phyloP scores from a whole-genome alignment of 306 rosid species.

The Citrullus mucosospermus region DNA sequence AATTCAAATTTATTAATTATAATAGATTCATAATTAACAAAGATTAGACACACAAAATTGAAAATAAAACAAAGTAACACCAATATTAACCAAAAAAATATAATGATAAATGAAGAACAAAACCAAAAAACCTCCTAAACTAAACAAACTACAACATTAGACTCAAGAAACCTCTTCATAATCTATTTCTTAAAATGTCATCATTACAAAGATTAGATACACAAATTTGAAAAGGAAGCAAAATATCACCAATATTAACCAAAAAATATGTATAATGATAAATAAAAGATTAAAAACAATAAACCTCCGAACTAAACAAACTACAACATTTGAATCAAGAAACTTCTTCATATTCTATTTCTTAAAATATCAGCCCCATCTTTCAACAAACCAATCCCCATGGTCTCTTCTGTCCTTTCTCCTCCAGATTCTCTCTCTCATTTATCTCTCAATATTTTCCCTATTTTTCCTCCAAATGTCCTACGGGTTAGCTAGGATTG shows the following conservation, averaged over 20 bases:
- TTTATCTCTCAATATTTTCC: background rate
- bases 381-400: background rate
- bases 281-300: background rate
- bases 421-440: background rate
- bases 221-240: too few relatives aligned
- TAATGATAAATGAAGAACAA: background rate
- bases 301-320: background rate
- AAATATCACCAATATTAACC: background rate
- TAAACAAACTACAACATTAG: background rate
- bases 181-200: background rate
- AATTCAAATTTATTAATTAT: background rate
- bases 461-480: background rate
- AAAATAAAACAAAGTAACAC: background rate
- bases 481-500: background rate
- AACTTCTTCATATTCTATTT: background rate
- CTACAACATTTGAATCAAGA: background rate
- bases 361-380: background rate
- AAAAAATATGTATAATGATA: background rate
- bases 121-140: background rate
- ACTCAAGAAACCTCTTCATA: background rate
- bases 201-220: background rate
- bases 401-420: background rate
- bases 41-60: background rate
- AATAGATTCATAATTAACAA: background rate
- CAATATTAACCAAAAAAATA: background rate